Evolutionary conservation across 2,329 filamentous ascomycete genomes (phyloP), one percentile per base, ranked within the genome.

Genomic region (Colletotrichum cereale): DNA sequence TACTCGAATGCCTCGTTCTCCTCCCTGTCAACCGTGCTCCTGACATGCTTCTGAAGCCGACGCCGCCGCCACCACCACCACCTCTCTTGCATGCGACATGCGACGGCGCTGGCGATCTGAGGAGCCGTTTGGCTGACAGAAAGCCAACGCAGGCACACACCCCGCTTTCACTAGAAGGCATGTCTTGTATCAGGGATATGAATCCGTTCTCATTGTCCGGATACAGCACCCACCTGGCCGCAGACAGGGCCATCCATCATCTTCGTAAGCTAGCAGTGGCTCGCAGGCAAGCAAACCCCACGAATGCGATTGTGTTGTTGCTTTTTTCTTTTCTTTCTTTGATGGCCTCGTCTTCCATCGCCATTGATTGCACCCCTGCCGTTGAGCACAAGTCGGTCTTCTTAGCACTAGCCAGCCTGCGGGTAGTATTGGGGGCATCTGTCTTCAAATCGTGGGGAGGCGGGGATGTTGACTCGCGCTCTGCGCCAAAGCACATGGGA

Each of bases 381-480:
- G 5, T 34, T 61, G 64, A 71, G 65, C 65, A 71, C 47, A 55
- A 68, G 29, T 21, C 53, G 52, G 52, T 60, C 53, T 53, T 60
- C 38, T 64, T 29, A 64, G 66, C 60, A 52, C 44, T 52, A 52
- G 65, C 36, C 47, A 68, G 36, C 14, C 26, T 67, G 24, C 26
- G 38, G 38, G 52, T 68, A 67, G 44, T 26, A 67, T 71, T 62
- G 57, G 63, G 64, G 50, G 50, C 47, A 72, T 64, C n/a, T 31
- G 40, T 34, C 53, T 64, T 72, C 52, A 31, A 53, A 69, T 68
- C 60, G 69, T 69, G 58, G 66, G 63, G 69, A 69, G 58, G 55
- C 65, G 31, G 66, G 66, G 69, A 57, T 72, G 53, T 69, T 69
- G 65, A 72, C 65, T 72, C 65, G 65, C 18, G 36, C 42, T 66